Evolutionary conservation across 305 asterid genomes (phyloP).

Genomic region (Vinca major): DNA sequence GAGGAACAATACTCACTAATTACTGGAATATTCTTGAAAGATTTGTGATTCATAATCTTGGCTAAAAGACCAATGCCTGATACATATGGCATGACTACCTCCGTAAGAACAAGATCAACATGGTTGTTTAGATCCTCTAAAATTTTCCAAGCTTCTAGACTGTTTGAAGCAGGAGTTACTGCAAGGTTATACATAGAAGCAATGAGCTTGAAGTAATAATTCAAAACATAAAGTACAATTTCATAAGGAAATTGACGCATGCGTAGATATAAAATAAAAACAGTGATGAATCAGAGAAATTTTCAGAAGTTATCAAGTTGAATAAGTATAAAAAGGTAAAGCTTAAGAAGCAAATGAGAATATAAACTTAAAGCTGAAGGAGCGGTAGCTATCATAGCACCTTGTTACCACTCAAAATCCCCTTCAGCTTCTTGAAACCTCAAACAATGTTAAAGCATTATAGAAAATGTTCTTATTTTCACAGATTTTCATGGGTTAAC

Average conservation of each 20-base stretch:
- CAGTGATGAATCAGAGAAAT: not conserved
- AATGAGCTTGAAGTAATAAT: not conserved
- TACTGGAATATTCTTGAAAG: conserved; percentile 72
- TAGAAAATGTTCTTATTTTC: not conserved
- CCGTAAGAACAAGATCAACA: conserved; percentile 70
- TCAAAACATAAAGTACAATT: not conserved
- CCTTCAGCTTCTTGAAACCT: too few species aligned
- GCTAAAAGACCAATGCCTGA: conserved; percentile 76
- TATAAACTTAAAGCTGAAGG: too few species aligned
- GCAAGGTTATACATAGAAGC: conserved; percentile 12
- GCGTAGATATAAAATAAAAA: not conserved
- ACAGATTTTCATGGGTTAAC: not conserved
- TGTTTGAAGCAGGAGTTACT: conserved; percentile 76
- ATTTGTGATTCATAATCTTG: conserved; percentile 66
- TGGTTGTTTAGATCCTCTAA: conserved; percentile 45
- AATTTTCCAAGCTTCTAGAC: conserved; percentile 75
- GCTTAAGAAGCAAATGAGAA: not conserved
- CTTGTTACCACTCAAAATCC: too few species aligned
- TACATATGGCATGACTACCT: conserved; percentile 65
- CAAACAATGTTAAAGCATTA: too few species aligned
- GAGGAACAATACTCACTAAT: conserved; percentile 49
- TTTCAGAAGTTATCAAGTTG: not conserved
- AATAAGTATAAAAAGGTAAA: not conserved
- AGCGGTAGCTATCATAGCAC: not conserved
- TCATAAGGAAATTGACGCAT: not conserved